Percentiles rank a stretch among this genome's conserved stretches.
Conservation (phyloP, 495 filamentous ascomycete species). For the Astrothelium macrocarpum region DNA sequence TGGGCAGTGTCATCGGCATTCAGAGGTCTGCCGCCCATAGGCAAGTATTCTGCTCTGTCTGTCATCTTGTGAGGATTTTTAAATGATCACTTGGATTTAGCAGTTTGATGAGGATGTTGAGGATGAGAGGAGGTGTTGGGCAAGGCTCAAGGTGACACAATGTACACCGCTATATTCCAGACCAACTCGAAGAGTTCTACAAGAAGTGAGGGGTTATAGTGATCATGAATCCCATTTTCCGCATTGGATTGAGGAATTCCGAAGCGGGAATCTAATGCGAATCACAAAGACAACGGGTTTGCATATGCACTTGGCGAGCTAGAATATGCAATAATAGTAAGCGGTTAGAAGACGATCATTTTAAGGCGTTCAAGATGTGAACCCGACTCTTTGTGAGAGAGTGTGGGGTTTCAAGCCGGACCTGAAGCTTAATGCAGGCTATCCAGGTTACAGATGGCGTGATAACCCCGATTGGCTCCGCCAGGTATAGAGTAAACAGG, state of each 20-base stretch:
- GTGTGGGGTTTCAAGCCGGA: neutral
- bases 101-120: constrained; percentile 1
- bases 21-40: neutral
- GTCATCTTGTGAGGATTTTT: neutral
- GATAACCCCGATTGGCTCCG: neutral
- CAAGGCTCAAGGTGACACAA: neutral
- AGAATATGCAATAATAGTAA: neutral
- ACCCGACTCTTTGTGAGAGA: neutral
- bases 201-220: neutral
- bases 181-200: neutral
- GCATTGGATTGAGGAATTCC: neutral
- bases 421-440: neutral
- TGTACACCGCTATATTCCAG: neutral
- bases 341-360: neutral
- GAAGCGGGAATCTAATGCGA: neutral
- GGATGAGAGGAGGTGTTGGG: neutral
- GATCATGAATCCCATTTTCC: neutral
- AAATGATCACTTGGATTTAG: neutral
- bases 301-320: neutral
- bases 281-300: neutral
- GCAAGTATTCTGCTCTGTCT: constrained; percentile 4
- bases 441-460: neutral
- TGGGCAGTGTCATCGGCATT: constrained; percentile 2
- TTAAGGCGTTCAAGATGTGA: neutral
- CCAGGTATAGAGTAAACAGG: neutral